phyloP scores from a whole-genome alignment of 2,329 filamentous ascomycete species.

The Fusarium abutilonis region DNA sequence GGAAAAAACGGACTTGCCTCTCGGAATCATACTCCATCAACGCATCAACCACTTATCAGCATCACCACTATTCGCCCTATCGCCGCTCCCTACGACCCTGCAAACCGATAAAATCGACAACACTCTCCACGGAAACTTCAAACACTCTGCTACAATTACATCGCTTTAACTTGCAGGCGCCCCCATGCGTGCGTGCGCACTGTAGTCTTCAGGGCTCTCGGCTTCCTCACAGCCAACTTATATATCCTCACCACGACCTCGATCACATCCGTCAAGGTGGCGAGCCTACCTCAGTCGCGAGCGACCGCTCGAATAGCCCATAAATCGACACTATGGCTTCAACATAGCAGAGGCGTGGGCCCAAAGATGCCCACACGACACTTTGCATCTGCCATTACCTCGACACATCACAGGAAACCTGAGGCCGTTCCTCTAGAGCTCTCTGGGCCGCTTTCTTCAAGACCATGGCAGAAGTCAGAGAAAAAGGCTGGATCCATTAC shows the following conservation, averaged over 20 bases:
- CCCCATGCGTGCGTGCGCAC: slow-evolving; percentile 16
- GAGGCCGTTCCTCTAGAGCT: slow-evolving; percentile 39
- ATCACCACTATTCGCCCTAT: slow-evolving; percentile 18
- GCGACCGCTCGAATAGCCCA: slow-evolving; percentile 56
- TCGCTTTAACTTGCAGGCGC: neutral
- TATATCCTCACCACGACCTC: slow-evolving; percentile 3
- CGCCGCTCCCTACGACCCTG: slow-evolving; percentile 2
- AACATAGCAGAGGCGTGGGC: slow-evolving; percentile 52
- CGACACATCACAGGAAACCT: slow-evolving; percentile 39
- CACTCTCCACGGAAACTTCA: neutral
- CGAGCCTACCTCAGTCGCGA: slow-evolving; percentile 54
- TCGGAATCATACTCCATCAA: slow-evolving; percentile 21
- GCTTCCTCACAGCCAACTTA: slow-evolving; percentile 24
- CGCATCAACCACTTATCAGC: slow-evolving; percentile 21
- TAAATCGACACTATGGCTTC: slow-evolving; percentile 51
- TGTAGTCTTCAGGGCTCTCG: slow-evolving; percentile 18
- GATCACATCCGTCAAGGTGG: slow-evolving; percentile 47
- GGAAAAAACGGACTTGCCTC: slow-evolving; percentile 41
- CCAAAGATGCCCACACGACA: slow-evolving; percentile 51
- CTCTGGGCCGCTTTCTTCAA: slow-evolving; percentile 18
- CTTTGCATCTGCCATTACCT: slow-evolving; percentile 46
- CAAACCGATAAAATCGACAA: neutral
- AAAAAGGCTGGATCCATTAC: slow-evolving; percentile 18
- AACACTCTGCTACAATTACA: neutral
- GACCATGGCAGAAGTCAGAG: slow-evolving; percentile 37